phyloP scores from a whole-genome alignment of 192 early-diverging fungal species.

The Coemansia sp. region DNA sequence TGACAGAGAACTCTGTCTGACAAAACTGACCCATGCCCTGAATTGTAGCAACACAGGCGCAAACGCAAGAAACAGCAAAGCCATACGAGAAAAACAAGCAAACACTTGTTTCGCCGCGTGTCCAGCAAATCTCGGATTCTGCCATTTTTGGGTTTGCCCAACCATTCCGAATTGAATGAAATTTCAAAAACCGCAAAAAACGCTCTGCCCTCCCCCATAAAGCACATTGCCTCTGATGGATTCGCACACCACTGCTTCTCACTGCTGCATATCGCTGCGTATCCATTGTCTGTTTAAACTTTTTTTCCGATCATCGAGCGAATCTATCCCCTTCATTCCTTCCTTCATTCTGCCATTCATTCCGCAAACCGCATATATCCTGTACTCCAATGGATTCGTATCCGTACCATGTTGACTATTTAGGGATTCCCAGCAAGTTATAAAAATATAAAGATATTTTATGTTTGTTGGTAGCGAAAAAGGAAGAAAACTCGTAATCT shows the following conservation, averaged over 20 bases:
- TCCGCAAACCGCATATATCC: neutral
- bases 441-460: conserved; percentile 13
- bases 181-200: neutral
- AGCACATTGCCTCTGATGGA: neutral
- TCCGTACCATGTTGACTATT: conserved; percentile 26
- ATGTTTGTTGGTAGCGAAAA: conserved; percentile 7
- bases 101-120: no score
- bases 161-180: no score
- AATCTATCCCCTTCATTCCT: neutral
- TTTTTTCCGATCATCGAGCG: neutral
- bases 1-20: no score
- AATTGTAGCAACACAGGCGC: no score
- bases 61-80: no score
- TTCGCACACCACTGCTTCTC: neutral
- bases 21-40: no score
- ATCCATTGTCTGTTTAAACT: neutral
- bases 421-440: conserved; percentile 29
- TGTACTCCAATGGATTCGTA: conserved; percentile 2
- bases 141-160: no score
- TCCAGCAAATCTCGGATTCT: no score
- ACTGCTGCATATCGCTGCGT: neutral
- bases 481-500: neutral
- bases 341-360: neutral
- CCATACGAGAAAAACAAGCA: no score
- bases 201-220: neutral